A percentile compares a stretch with the other conserved stretches of the same genome.
These are phyloP conservation scores for Saitoella complicata DNA, from an alignment of 805 yeast species.

Conservation along the genomic window DNA sequence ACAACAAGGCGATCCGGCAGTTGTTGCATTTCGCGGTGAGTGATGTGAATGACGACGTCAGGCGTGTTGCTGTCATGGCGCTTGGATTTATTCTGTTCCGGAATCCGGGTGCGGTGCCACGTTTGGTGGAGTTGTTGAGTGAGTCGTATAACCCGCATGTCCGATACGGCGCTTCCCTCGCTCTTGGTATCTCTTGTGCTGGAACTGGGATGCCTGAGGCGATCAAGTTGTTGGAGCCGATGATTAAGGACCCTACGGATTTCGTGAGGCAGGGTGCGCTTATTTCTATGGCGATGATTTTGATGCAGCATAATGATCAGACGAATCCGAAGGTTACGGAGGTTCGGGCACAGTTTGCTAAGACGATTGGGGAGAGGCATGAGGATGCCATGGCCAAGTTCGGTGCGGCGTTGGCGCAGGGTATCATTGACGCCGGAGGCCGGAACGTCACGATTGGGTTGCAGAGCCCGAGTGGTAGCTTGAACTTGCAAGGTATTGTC, in stretches of 20 bases:
- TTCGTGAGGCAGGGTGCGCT: constrained; percentile 97
- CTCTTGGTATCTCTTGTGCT: constrained; percentile 92
- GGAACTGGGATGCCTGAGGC: constrained; percentile 84
- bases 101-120: constrained; percentile 84
- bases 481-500: constrained; percentile 80
- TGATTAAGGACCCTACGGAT: constrained; percentile 86
- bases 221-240: constrained; percentile 78
- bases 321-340: constrained; percentile 64
- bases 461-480: constrained; percentile 82
- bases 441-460: constrained; percentile 87
- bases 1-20: constrained; percentile 70
- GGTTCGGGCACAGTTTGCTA: constrained; percentile 56
- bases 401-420: constrained; percentile 94
- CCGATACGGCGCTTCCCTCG: constrained; percentile 95
- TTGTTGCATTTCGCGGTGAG: constrained; percentile 87
- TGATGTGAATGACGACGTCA: constrained; percentile 88
- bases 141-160: constrained; percentile 97
- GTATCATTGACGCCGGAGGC: constrained; percentile 97
- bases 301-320: constrained; percentile 76
- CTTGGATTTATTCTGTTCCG: constrained; percentile 83
- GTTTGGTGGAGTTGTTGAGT: constrained; percentile 79
- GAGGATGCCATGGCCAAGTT: constrained; percentile 95
- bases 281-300: constrained; percentile 78
- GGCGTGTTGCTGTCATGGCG: constrained; percentile 87
- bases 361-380: constrained; percentile 68